These are phyloP conservation scores for Rusavskia elegans DNA, from an alignment of 495 filamentous ascomycete species.

Conservation along the genomic window DNA sequence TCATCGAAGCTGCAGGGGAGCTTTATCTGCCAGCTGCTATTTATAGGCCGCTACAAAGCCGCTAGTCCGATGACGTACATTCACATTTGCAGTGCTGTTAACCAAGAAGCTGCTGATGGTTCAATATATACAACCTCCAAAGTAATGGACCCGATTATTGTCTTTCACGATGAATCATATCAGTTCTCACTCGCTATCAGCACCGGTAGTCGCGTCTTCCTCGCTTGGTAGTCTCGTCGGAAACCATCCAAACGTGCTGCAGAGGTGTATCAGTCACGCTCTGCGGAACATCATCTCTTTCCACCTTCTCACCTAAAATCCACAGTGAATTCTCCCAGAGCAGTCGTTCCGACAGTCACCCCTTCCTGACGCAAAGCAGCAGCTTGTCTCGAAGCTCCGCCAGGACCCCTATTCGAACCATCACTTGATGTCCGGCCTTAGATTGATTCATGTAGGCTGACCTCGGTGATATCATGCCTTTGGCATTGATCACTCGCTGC, in stretches of 20 bases:
- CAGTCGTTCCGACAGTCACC: constrained; percentile 44
- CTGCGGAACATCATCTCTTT: not conserved
- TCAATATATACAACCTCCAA: no score
- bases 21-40: no score
- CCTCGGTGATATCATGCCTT: constrained; percentile 74
- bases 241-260: constrained; percentile 57
- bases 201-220: constrained; percentile 8
- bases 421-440: constrained; percentile 4
- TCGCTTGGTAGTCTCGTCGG: constrained; percentile 40
- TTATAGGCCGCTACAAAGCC: no score
- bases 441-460: constrained; percentile 19
- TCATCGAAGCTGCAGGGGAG: no score
- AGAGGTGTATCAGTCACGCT: not conserved
- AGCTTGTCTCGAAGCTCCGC: constrained; percentile 54
- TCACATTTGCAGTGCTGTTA: no score
- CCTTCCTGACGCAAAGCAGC: constrained; percentile 49
- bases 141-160: no score
- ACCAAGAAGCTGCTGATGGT: no score
- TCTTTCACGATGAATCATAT: no score
- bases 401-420: constrained; percentile 36
- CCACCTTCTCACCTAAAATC: constrained; percentile 27
- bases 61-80: no score
- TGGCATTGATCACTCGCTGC: constrained; percentile 83
- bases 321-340: constrained; percentile 57
- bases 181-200: no score